phyloP scores from a whole-genome alignment of 1,139 yeast genomes.

The Candida glucosophila region DNA sequence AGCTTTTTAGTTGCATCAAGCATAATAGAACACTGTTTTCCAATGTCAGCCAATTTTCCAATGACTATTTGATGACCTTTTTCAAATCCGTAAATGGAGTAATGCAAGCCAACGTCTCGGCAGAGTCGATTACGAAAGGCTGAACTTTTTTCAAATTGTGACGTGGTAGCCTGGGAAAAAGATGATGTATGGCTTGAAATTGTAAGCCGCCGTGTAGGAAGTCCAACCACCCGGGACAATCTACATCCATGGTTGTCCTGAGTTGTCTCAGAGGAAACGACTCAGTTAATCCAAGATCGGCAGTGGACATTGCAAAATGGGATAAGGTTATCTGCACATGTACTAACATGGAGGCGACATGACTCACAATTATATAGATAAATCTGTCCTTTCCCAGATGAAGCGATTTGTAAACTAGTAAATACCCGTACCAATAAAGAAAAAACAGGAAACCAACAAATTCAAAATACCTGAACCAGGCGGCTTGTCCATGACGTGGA shows the following conservation, averaged over 20 bases:
- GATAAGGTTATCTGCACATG: slow-evolving; percentile 88
- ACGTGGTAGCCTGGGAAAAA: slow-evolving; percentile 81
- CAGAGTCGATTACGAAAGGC: slow-evolving; percentile 63
- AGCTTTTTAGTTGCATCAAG: slow-evolving; percentile 57
- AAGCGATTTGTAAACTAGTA: slow-evolving; percentile 43
- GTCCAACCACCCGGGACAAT: slow-evolving; percentile 89
- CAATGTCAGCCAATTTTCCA: slow-evolving; percentile 62
- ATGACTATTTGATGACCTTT: slow-evolving; percentile 70
- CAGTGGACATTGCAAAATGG: slow-evolving; percentile 90
- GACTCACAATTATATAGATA: slow-evolving; percentile 62
- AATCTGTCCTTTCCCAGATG: slow-evolving; percentile 45
- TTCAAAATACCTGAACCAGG: slow-evolving; percentile 80
- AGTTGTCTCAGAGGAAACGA: slow-evolving; percentile 76
- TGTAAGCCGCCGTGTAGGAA: slow-evolving; percentile 94
- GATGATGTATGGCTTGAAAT: slow-evolving; percentile 89
- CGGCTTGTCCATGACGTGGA: slow-evolving; percentile 73
- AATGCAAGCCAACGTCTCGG: slow-evolving; percentile 66
- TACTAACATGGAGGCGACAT: slow-evolving; percentile 76
- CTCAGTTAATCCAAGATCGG: slow-evolving; percentile 76
- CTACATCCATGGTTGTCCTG: slow-evolving; percentile 92
- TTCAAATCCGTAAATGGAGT: slow-evolving; percentile 79
- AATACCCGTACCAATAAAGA: slow-evolving; percentile 73
- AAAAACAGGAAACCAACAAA: slow-evolving; percentile 59
- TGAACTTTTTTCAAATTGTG: slow-evolving; percentile 77
- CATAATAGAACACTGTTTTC: slow-evolving; percentile 68